phyloP scores from a whole-genome alignment of 2,329 filamentous ascomycete species.

The Sporothrix schenckii region DNA sequence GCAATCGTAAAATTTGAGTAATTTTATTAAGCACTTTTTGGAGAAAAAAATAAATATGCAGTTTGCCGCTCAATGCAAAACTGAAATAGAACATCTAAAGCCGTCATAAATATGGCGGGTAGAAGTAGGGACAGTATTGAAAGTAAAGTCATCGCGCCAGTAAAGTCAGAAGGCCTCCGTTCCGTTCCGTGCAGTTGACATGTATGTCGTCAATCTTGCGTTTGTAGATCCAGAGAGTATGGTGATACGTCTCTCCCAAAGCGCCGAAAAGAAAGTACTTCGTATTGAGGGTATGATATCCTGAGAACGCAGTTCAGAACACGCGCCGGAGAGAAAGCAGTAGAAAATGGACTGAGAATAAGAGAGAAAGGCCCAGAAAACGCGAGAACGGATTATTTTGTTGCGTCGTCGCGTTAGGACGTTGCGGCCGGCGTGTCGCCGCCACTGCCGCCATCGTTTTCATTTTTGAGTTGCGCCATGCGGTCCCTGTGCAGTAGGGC shows the following conservation, averaged over 20 bases:
- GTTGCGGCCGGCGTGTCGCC: neutral
- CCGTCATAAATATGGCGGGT: neutral
- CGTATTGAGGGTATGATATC: neutral
- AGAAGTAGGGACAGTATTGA: neutral
- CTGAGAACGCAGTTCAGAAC: neutral
- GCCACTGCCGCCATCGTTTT: neutral
- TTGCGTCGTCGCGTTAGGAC: neutral
- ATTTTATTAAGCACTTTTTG: neutral
- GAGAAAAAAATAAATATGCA: neutral
- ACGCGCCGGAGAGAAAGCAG: neutral
- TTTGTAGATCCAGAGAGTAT: slow-evolving; percentile 21
- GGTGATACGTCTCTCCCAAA: slow-evolving; percentile 8
- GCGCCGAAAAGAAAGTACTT: neutral
- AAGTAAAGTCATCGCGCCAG: neutral
- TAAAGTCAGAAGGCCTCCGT: neutral
- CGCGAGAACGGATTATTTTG: neutral
- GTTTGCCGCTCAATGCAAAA: slow-evolving; percentile 4
- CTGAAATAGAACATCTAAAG: neutral
- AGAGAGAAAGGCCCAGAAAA: neutral
- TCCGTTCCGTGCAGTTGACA: neutral
- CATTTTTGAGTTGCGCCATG: slow-evolving; percentile 29
- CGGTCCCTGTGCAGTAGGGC: slow-evolving; percentile 40
- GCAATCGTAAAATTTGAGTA: too few species aligned
- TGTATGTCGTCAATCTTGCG: neutral
- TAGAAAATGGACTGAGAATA: neutral